These are phyloP conservation scores for Paratinospora sagittata DNA, from an alignment of 164 flowering plant genomes.

Conservation along the genomic window DNA sequence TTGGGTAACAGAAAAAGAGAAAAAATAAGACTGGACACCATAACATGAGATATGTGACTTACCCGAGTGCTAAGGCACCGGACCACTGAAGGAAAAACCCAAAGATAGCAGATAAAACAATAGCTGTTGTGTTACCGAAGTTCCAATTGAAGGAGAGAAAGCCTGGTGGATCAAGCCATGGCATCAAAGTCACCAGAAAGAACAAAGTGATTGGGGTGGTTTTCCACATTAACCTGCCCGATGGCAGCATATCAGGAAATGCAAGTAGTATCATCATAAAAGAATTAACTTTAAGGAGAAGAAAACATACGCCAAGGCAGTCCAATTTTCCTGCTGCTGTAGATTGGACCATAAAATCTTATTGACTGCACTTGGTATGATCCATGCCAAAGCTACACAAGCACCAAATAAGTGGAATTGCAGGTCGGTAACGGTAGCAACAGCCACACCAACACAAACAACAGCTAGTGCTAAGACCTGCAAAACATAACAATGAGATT, in stretches of 20 bases:
- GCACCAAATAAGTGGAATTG: constrained; percentile 92
- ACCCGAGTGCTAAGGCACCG: constrained; percentile 98
- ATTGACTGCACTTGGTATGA: constrained; percentile 87
- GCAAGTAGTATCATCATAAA: background rate
- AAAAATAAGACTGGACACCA: background rate
- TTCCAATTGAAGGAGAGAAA: constrained; percentile 70
- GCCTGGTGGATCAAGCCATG: constrained; percentile 92
- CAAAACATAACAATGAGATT: constrained; percentile 14
- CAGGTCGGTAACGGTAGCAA: constrained; percentile 90
- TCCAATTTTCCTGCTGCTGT: constrained; percentile 94
- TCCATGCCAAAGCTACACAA: constrained; percentile 91
- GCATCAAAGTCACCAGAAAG: constrained; percentile 72
- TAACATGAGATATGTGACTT: constrained; percentile 19
- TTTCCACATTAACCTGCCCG: constrained; percentile 92
- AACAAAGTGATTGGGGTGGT: constrained; percentile 89
- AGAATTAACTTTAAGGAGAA: background rate
- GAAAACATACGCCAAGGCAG: constrained; percentile 79
- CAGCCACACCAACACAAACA: constrained; percentile 88
- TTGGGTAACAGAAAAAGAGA: background rate
- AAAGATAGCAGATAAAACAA: constrained; percentile 68
- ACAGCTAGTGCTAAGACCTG: constrained; percentile 81
- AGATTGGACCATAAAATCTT: constrained; percentile 94
- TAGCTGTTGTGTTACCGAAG: constrained; percentile 45
- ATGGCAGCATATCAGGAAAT: constrained; percentile 3
- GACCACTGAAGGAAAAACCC: constrained; percentile 99